phyloP scores from a whole-genome alignment of 768 basidiomycete genomes.

The Mycena crocata region DNA sequence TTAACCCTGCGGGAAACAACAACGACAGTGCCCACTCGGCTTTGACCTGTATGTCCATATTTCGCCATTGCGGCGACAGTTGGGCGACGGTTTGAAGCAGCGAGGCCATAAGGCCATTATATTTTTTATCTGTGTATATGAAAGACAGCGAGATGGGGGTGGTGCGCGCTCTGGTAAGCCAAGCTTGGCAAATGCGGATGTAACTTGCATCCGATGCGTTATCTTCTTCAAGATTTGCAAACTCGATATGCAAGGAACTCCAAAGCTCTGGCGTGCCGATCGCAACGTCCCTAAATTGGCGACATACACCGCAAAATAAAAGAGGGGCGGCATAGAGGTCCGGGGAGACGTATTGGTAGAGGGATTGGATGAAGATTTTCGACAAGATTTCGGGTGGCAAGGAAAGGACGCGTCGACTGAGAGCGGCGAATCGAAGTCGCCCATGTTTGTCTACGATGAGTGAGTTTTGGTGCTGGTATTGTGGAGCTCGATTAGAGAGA shows the following conservation, averaged over 20 bases:
- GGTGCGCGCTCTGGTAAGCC: conserved; percentile 1
- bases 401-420: conserved; percentile 1
- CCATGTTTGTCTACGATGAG: not conserved
- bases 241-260: not conserved
- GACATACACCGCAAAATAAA: conserved; percentile 2
- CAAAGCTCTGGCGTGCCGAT: conserved; percentile 8
- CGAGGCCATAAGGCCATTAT: not conserved
- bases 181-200: not conserved
- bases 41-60: not conserved
- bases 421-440: not conserved
- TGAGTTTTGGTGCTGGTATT: conserved; percentile 11
- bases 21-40: not conserved
- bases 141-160: conserved; percentile 1
- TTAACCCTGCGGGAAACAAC: not conserved
- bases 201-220: not conserved
- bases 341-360: not conserved
- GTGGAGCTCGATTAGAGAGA: conserved; percentile 14
- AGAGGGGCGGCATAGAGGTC: not conserved
- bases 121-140: not conserved
- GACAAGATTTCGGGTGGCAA: conserved; percentile 11
- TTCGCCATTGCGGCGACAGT: not conserved
- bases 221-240: no score
- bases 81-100: not conserved
- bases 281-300: conserved; percentile 13
- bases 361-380: conserved; percentile 6